Conservation (phyloP, 345 rosid genomes). For the Eucalyptus albens region DNA sequence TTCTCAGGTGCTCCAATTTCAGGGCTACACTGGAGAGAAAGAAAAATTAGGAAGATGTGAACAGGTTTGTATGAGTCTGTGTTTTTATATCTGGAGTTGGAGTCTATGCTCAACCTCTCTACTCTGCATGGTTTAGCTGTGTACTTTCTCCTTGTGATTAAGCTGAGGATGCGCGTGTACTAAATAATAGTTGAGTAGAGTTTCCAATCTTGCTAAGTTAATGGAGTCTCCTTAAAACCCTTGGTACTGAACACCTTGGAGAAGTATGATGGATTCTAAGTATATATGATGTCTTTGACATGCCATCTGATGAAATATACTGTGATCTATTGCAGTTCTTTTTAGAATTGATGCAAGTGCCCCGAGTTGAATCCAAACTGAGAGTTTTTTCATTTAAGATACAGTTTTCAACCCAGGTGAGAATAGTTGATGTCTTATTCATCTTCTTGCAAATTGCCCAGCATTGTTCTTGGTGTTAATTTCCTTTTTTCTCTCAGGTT, state of each 20-base stretch:
- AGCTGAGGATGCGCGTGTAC: background rate
- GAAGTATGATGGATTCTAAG: background rate
- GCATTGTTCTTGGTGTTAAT: background rate
- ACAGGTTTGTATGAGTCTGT: slow-evolving; percentile 27
- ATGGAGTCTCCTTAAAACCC: background rate
- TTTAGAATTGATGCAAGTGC: slow-evolving; percentile 82
- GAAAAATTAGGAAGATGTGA: slow-evolving; percentile 91
- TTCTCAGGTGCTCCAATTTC: background rate
- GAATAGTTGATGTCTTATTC: background rate
- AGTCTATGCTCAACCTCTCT: background rate
- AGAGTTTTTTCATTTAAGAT: slow-evolving; percentile 88
- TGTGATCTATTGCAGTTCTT: slow-evolving; percentile 55
- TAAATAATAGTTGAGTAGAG: background rate
- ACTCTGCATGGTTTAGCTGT: background rate
- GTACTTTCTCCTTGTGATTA: background rate
- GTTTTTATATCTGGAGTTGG: background rate
- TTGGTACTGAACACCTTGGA: background rate
- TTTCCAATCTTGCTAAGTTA: background rate
- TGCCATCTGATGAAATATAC: background rate
- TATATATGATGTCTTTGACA: background rate
- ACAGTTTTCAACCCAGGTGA: slow-evolving; percentile 77
- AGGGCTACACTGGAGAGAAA: slow-evolving; percentile 83
- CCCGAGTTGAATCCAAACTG: slow-evolving; percentile 86
- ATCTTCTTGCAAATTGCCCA: background rate
- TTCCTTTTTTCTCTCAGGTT: slow-evolving; percentile 25